Evolutionary conservation across 2,329 filamentous ascomycete species (phyloP).

Genomic region (Cytospora chrysosperma): DNA sequence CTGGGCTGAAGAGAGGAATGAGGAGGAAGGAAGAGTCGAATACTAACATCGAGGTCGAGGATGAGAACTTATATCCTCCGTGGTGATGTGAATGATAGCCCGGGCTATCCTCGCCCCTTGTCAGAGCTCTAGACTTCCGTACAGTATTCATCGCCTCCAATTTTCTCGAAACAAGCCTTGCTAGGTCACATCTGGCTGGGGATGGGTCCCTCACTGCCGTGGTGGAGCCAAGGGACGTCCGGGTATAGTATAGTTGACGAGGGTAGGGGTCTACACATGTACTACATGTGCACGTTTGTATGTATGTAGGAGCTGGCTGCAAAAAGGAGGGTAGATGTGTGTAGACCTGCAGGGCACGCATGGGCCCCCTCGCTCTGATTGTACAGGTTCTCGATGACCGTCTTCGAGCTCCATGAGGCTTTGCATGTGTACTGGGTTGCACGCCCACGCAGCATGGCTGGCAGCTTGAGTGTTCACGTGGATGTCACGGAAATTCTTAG

Average conservation of each 20-base stretch:
- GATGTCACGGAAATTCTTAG: neutral
- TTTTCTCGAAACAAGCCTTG: conserved; percentile 22
- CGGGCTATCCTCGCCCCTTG: neutral
- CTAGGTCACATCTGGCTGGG: conserved; percentile 10
- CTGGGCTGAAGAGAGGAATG: conserved; percentile 21
- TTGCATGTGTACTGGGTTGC: neutral
- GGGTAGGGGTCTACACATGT: neutral
- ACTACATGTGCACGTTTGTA: no score
- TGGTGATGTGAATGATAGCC: neutral
- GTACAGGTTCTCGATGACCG: neutral
- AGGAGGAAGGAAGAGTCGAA: neutral
- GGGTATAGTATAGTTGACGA: no score
- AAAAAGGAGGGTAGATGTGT: neutral
- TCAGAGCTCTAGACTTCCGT: neutral
- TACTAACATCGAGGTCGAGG: neutral
- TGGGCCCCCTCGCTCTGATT: neutral
- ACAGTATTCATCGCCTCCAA: conserved; percentile 7
- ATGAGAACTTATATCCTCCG: conserved; percentile 15
- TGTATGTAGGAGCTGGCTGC: neutral
- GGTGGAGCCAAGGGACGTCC: neutral
- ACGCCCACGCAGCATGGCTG: no score
- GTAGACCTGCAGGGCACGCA: conserved; percentile 2
- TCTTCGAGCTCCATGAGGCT: neutral
- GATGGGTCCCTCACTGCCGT: conserved; percentile 10
- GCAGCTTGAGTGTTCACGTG: no score